These are phyloP conservation scores for Oropetium thomaeum DNA, from an alignment of 176 grass and related monocot genomes.

Conservation along the genomic window DNA sequence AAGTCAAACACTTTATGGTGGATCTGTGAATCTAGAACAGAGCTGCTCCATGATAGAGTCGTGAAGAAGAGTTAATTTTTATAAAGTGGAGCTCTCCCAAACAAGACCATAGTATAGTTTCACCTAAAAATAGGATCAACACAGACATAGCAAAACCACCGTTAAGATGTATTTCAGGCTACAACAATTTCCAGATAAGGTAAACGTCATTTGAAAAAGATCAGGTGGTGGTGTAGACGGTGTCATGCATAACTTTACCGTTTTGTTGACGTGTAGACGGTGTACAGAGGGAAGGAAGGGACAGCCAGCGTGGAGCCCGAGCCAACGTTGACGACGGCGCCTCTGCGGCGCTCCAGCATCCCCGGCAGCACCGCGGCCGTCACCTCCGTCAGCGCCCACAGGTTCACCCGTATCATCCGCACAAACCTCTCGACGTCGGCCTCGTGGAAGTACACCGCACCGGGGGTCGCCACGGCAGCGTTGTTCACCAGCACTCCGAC, in stretches of 20 bases:
- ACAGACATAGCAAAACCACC: no score
- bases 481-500: constrained; percentile 65
- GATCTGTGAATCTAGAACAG: no score
- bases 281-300: constrained; percentile 47
- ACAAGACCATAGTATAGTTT: no score
- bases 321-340: constrained; percentile 61
- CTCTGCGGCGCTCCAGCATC: constrained; percentile 40
- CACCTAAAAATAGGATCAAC: no score
- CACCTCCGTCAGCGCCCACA: constrained; percentile 35
- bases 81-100: no score
- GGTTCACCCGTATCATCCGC: constrained; percentile 47
- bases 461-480: constrained; percentile 39
- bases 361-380: constrained; percentile 41
- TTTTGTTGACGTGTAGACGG: constrained; percentile 50
- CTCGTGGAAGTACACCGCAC: constrained; percentile 54
- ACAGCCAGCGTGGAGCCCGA: constrained; percentile 33
- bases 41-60: no score
- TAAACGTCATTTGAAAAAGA: no score
- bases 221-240: no score
- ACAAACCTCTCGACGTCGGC: constrained; percentile 29
- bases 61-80: no score
- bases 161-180: no score
- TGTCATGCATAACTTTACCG: neutral
- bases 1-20: no score
- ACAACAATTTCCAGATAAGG: no score